phyloP scores from a whole-genome alignment of 2,329 filamentous ascomycete species.

The Aspergillus pseudonomiae region DNA sequence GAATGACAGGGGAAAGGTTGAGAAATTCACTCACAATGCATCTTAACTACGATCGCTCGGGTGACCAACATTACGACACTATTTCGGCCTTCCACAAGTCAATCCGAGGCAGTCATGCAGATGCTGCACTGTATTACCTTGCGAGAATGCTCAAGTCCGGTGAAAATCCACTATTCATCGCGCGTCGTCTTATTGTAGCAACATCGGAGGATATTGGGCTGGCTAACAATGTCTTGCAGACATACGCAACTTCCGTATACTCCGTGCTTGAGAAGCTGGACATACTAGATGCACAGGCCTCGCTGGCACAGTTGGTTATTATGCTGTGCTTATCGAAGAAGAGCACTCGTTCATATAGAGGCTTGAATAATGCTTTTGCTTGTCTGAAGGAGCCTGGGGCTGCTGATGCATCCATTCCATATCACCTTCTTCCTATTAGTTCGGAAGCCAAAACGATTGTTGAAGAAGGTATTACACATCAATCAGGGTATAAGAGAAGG shows the following conservation, averaged over 20 bases:
- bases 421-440: constrained; percentile 88
- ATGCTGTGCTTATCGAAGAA: constrained; percentile 82
- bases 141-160: constrained; percentile 94
- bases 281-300: constrained; percentile 91
- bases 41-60: constrained; percentile 88
- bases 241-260: constrained; percentile 82
- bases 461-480: constrained; percentile 55
- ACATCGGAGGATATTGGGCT: constrained; percentile 92
- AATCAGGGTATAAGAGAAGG: constrained; percentile 75
- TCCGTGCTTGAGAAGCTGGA: constrained; percentile 89
- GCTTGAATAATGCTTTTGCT: constrained; percentile 75
- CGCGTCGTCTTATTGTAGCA: constrained; percentile 89
- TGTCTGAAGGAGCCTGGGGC: constrained; percentile 82
- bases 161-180: constrained; percentile 90
- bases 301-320: constrained; percentile 82
- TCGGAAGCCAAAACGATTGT: constrained; percentile 85
- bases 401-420: constrained; percentile 77
- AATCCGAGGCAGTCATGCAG: constrained; percentile 80
- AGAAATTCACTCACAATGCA: constrained; percentile 86
- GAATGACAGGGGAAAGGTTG: constrained; percentile 73
- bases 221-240: constrained; percentile 80
- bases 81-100: constrained; percentile 98
- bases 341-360: constrained; percentile 83
- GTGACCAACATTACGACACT: constrained; percentile 96
- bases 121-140: constrained; percentile 92